Conservation (phyloP, 257 asterid species). For the Nicotiana knightiana region DNA sequence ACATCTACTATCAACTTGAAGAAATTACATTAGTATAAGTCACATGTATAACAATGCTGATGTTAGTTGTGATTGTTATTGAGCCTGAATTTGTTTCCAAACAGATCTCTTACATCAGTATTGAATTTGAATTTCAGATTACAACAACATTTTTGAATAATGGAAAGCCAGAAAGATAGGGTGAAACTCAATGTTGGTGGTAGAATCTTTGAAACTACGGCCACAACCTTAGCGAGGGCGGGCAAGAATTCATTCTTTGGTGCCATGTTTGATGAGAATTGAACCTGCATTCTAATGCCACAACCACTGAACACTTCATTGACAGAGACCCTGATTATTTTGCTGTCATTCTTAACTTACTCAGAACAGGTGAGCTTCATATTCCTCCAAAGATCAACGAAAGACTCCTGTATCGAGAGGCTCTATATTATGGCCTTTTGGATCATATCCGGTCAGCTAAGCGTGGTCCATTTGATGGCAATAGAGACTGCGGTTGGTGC, state of each 20-base stretch:
- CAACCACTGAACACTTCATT: constrained; percentile 55
- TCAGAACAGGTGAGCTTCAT: constrained; percentile 74
- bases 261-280: constrained; percentile 70
- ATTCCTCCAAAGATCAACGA: constrained; percentile 57
- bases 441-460: constrained; percentile 71
- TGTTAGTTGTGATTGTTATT: too few species aligned
- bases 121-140: neutral
- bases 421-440: constrained; percentile 59
- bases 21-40: too few species aligned
- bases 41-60: too few species aligned
- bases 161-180: constrained; percentile 70
- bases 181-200: constrained; percentile 79
- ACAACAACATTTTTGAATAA: constrained; percentile 7
- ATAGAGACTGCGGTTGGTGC: constrained; percentile 43
- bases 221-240: constrained; percentile 70
- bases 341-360: constrained; percentile 66
- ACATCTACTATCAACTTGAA: too few species aligned
- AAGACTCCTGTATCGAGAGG: constrained; percentile 57
- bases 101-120: too few species aligned
- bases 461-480: constrained; percentile 79
- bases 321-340: constrained; percentile 84
- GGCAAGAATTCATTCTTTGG: constrained; percentile 78
- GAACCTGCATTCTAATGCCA: constrained; percentile 42
- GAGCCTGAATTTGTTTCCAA: too few species aligned
- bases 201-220: constrained; percentile 60